A percentile compares a stretch with the other conserved stretches of the same genome.
Conservation (phyloP, 1,284 basidiomycete species). For the Amylostereum areolatum region DNA sequence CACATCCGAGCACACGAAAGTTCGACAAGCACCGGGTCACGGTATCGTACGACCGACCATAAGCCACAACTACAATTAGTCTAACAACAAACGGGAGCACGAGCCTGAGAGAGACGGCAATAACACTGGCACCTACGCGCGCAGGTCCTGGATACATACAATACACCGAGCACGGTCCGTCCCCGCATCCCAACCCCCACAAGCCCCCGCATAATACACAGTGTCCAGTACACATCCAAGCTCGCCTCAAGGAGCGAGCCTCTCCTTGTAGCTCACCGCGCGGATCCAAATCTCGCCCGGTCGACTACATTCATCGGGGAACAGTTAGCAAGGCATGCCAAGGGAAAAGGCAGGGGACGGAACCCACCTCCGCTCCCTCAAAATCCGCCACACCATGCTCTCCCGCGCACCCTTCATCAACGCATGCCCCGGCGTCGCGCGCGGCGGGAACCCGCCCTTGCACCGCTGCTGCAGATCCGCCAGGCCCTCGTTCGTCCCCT, state of each 20-base stretch:
- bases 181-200: too few species aligned
- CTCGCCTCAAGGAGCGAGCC: constrained; percentile 29
- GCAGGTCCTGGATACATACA: too few species aligned
- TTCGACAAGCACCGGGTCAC: too few species aligned
- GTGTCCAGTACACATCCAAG: too few species aligned
- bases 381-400: constrained; percentile 58
- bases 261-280: constrained; percentile 58
- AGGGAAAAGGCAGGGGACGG: constrained; percentile 3
- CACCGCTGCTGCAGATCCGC: constrained; percentile 73
- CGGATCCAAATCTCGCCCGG: constrained; percentile 79
- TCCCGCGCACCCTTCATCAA: constrained; percentile 40
- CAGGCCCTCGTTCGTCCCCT: constrained; percentile 77
- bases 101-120: too few species aligned
- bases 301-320: constrained; percentile 37
- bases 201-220: too few species aligned
- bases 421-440: constrained; percentile 30
- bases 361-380: constrained; percentile 71
- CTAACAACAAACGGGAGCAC: too few species aligned
- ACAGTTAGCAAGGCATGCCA: background rate
- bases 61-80: too few species aligned
- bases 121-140: too few species aligned
- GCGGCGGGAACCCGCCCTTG: constrained; percentile 57
- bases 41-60: too few species aligned
- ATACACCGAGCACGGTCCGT: too few species aligned
- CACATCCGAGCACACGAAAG: too few species aligned